phyloP scores from a whole-genome alignment of 2,329 filamentous ascomycete species.

The Dothistroma septosporum region DNA sequence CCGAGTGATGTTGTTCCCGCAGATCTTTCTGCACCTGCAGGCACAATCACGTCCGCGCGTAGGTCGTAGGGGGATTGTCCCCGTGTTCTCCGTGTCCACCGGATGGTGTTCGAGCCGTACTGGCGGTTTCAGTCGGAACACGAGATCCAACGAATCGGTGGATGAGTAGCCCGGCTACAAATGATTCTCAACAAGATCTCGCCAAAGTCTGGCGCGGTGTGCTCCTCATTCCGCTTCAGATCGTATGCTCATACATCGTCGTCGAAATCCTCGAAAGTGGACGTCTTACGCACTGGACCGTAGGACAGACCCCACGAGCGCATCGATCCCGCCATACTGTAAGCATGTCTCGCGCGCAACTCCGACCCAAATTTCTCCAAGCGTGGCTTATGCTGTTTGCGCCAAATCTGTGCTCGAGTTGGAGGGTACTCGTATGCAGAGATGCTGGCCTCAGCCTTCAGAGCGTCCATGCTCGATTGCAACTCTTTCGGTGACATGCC shows the following conservation, averaged over 20 bases:
- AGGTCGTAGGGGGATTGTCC: too few relatives aligned
- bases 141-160: too few relatives aligned
- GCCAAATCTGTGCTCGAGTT: constrained; percentile 4
- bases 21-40: background rate
- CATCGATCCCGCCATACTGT: constrained; percentile 10
- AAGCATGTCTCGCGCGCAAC: constrained; percentile 6
- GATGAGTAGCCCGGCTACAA: too few relatives aligned
- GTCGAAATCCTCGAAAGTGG: background rate
- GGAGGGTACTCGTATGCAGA: constrained; percentile 10
- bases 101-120: background rate
- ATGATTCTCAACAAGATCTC: too few relatives aligned
- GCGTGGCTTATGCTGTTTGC: background rate
- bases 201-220: too few relatives aligned
- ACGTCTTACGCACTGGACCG: constrained; percentile 4
- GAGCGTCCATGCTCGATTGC: constrained; percentile 2
- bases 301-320: constrained; percentile 9
- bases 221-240: too few relatives aligned
- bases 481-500: constrained; percentile 12
- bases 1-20: background rate
- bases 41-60: background rate
- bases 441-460: background rate
- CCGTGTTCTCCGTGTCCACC: background rate
- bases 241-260: background rate
- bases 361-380: constrained; percentile 5
- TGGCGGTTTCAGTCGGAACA: background rate